These are phyloP conservation scores for Inga oerstediana DNA, from an alignment of 306 rosid species.

Conservation along the genomic window DNA sequence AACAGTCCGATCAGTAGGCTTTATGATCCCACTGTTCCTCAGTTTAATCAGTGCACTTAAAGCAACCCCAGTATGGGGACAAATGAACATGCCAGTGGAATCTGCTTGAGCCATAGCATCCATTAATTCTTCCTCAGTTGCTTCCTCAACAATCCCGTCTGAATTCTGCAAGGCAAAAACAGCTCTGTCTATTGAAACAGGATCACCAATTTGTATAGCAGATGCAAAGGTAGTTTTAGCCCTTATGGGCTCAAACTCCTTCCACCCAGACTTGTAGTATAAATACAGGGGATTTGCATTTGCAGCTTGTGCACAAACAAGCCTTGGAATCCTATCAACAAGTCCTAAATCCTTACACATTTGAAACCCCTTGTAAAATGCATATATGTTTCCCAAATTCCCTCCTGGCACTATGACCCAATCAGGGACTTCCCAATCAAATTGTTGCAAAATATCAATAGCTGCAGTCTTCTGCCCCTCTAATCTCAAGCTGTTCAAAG, in stretches of 20 bases:
- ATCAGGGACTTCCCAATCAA: slow-evolving; percentile 88
- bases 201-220: slow-evolving; percentile 88
- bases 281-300: slow-evolving; percentile 77
- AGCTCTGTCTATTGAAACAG: slow-evolving; percentile 86
- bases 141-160: slow-evolving; percentile 87
- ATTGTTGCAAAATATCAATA: slow-evolving; percentile 84
- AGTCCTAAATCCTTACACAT: slow-evolving; percentile 85
- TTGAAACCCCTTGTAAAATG: slow-evolving; percentile 78
- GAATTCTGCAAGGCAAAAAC: slow-evolving; percentile 72
- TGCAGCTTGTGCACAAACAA: slow-evolving; percentile 93
- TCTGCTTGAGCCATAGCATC: slow-evolving; percentile 87
- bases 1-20: slow-evolving; percentile 70
- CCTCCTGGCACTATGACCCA: slow-evolving; percentile 91
- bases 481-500: slow-evolving; percentile 69
- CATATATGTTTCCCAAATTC: slow-evolving; percentile 80
- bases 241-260: slow-evolving; percentile 61
- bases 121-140: slow-evolving; percentile 89
- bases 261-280: slow-evolving; percentile 78
- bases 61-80: slow-evolving; percentile 96
- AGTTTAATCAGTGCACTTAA: slow-evolving; percentile 75
- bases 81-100: slow-evolving; percentile 85
- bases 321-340: slow-evolving; percentile 80
- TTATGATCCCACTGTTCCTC: slow-evolving; percentile 70
- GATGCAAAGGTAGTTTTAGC: slow-evolving; percentile 73
- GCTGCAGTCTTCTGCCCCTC: slow-evolving; percentile 92